Evolutionary conservation across 1,284 basidiomycete species (phyloP), one percentile per base, ranked within the genome.

Genomic region (Crepidotus sp.): DNA sequence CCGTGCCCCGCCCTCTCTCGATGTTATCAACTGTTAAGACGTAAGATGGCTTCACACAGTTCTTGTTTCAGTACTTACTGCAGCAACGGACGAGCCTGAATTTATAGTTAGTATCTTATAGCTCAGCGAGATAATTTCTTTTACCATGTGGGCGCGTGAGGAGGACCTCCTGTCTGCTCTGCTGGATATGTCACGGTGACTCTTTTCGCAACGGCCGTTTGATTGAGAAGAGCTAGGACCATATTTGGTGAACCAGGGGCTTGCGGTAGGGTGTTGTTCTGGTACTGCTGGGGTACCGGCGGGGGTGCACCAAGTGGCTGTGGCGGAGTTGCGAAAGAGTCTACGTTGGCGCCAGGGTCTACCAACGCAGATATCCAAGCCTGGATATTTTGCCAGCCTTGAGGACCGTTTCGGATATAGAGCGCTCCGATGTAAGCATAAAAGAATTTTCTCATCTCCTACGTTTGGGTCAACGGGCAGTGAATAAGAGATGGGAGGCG

Each of bases 91-190:
- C 75, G 6, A 6, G 3, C 21, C 21, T 22, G 21, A 22, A 6
- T 3, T 3, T 22, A 4, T 4, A 6, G 21, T 22, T 6, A 22
- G 6, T 22, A 22, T 4, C 3, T 4, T 4, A 22, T 22, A 3
- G 21, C 6, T 3, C 21, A 22, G 21, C 21, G 6, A n/a, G 6
- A 22, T 22, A 22, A 6, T 22, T 22, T 22, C 21, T 4, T 6
- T 5, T 62, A 64, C 77, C 77, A 79, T 1, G 61, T 68, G 6
- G 76, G 77, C 31, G 63, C 59, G 50, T 79, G 77, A 9, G 71
- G 46, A 22, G 67, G 73, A 2, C 77, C 32, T 0, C 77, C 32
- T 0, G 34, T 55, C 25, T 65, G 61, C 34, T 65, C 59, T 9
- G 65, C 65, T 8, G 61, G 53, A 60, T 76, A 79, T 15, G 60